phyloP scores from a whole-genome alignment of 768 basidiomycete genomes.

The Sporobolomyces pararoseus region DNA sequence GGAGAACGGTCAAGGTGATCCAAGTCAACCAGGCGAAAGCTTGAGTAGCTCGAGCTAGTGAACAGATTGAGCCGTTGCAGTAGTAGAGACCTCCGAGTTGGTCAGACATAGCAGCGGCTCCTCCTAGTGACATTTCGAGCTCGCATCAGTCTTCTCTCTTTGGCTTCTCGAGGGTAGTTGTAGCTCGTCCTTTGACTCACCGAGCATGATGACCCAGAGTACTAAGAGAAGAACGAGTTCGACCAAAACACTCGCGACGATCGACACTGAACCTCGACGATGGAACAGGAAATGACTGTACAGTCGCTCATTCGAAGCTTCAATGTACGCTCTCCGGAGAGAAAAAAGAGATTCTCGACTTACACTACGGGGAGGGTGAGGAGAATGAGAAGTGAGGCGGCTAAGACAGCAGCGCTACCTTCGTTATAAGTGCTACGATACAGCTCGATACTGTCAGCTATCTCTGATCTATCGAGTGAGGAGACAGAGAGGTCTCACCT shows the following conservation, averaged over 20 bases:
- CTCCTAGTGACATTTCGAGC: not conserved
- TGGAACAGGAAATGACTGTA: slow-evolving; percentile 26
- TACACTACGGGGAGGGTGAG: slow-evolving; percentile 12
- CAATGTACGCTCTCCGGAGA: not conserved
- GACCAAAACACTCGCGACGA: slow-evolving; percentile 1
- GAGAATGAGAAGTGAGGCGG: not conserved
- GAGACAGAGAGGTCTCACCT: not conserved
- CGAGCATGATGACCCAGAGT: slow-evolving; percentile 23
- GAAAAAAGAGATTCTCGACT: not conserved
- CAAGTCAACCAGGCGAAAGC: slow-evolving; percentile 35
- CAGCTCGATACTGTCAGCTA: too few species aligned
- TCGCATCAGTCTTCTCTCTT: too few species aligned
- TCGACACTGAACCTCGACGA: not conserved
- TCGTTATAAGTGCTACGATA: not conserved
- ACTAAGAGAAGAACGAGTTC: slow-evolving; percentile 21
- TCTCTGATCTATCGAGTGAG: not conserved
- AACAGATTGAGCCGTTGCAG: not conserved
- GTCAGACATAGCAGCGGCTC: slow-evolving; percentile 17
- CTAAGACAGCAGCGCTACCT: slow-evolving; percentile 12
- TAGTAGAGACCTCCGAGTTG: not conserved
- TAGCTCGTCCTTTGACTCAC: not conserved
- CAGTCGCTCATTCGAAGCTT: not conserved
- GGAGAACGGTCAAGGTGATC: slow-evolving; percentile 18
- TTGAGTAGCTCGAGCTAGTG: slow-evolving; percentile 5
- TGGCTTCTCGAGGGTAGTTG: too few species aligned